Base-by-base conservation (phyloP, 352 stramenopile species). In the Globisporangium yorkense region DNA sequence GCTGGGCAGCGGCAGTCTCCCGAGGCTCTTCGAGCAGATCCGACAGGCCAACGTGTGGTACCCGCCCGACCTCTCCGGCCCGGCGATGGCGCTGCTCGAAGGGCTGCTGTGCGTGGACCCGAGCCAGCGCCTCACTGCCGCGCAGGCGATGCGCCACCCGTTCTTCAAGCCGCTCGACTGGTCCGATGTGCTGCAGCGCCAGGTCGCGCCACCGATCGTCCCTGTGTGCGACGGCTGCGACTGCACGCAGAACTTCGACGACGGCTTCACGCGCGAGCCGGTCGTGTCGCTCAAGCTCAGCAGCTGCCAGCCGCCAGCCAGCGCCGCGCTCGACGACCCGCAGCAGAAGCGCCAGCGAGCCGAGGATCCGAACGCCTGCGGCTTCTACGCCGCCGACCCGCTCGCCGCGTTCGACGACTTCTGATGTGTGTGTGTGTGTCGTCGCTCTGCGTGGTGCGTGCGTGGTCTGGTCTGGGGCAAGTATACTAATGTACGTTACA, bases 161-260 rank as follows among this genome's bases (percentile, higher is more conserved):
- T 94, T 91, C 61, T 94, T 94, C 67, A 66, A 78, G 50, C 63
- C 67, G 40, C 63, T 94, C 9, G 66, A 89, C 56, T 94, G 84
- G 84, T 57, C 83, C 47, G 67, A 85, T 20, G 57, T 94, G 29
- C 62, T 85, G 31, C 72, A 82, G 55, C 77, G 80, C 57, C 74
- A 89, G 35, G 63, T 89, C 35, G 45, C 57, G 31, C 84, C 84
- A 27, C 84, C 84, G 37, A 87, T 94, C 39, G 67, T 84, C 8
- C 84, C 81, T 2, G 53, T 71, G n/a, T 84, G 74, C 48, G 50
- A 54, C 37, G 74, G 76, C 43, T 51, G 61, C 63, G 82, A 89
- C n/a, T 88, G 74, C 65, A 91, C 80, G 9, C 67, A 81, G 37
- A 92, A 94, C 66, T 94, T 94, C 65, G 84, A 94, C 77, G 80